These are phyloP conservation scores for Rhynchospora tenuis DNA, from an alignment of 176 grass and related monocot genomes.

Conservation along the genomic window DNA sequence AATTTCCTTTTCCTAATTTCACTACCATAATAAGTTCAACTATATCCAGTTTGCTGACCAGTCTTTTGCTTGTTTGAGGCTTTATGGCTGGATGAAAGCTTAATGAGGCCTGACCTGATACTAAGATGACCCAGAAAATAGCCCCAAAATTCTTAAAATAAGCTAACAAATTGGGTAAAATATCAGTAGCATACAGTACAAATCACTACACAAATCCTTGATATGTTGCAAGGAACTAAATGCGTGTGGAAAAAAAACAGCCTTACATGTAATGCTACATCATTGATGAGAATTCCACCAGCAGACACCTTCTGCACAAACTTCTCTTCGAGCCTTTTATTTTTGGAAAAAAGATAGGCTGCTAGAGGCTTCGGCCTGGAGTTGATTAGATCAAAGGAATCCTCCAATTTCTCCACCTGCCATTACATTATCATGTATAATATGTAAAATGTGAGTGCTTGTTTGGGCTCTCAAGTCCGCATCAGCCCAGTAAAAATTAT, in stretches of 20 bases:
- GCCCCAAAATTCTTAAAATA: background rate
- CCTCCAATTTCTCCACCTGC: conserved; percentile 80
- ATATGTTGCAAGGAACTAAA: background rate
- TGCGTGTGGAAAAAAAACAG: background rate
- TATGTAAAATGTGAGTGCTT: background rate
- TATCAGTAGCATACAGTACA: background rate
- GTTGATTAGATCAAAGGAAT: conserved; percentile 58
- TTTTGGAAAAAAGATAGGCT: conserved; percentile 69
- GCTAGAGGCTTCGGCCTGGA: conserved; percentile 65
- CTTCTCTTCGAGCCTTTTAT: conserved; percentile 44
- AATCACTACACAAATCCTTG: no score
- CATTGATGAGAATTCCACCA: conserved; percentile 71
- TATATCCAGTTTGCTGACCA: background rate
- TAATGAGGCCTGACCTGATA: background rate
- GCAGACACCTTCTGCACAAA: conserved; percentile 66
- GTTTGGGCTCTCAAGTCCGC: background rate
- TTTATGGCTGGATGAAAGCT: background rate
- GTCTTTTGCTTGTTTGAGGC: background rate
- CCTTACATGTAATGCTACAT: conserved; percentile 59
- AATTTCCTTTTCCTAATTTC: background rate
- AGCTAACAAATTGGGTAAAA: background rate
- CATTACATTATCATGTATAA: background rate
- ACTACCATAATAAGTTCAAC: background rate
- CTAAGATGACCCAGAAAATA: background rate
- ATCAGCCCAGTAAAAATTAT: background rate